phyloP scores from a whole-genome alignment of 73 alveolate species.

The Effrenium voratum region DNA sequence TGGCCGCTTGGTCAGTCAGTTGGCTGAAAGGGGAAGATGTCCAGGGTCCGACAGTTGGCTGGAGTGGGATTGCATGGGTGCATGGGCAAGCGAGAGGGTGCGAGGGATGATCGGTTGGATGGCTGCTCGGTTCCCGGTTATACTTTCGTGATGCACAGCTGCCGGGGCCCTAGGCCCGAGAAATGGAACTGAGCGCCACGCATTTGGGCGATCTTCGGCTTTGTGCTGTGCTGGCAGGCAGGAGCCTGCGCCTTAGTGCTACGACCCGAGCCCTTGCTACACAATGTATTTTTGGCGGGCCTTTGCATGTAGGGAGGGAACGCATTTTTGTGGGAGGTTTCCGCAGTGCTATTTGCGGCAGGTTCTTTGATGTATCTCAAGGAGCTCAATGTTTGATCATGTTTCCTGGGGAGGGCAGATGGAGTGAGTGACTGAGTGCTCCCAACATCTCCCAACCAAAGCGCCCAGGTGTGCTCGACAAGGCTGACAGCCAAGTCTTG shows the following conservation, averaged over 20 bases:
- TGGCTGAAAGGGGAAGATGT: background rate
- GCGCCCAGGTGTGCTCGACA: conserved; percentile 24
- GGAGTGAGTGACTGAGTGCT: too few relatives aligned
- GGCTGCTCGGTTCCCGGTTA: background rate
- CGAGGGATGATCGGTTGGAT: background rate
- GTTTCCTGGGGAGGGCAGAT: background rate
- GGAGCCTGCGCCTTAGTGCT: too few relatives aligned
- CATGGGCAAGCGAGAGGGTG: background rate
- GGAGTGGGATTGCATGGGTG: background rate
- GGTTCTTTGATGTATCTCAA: too few relatives aligned
- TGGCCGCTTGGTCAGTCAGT: too few relatives aligned
- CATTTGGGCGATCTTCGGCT: conserved; percentile 58
- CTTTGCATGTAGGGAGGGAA: too few relatives aligned
- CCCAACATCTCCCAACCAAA: background rate
- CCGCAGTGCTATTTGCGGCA: background rate
- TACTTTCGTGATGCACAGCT: background rate
- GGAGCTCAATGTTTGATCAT: too few relatives aligned
- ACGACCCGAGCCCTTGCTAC: too few relatives aligned
- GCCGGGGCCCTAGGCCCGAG: background rate
- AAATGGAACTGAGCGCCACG: conserved; percentile 24
- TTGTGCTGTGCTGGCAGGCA: background rate
- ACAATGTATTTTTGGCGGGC: too few relatives aligned
- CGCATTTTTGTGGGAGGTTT: too few relatives aligned
- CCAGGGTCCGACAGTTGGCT: background rate
- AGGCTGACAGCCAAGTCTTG: conserved; percentile 10